Evolutionary conservation across 768 basidiomycete genomes (phyloP).

Genomic region (Trametopsis cervina): DNA sequence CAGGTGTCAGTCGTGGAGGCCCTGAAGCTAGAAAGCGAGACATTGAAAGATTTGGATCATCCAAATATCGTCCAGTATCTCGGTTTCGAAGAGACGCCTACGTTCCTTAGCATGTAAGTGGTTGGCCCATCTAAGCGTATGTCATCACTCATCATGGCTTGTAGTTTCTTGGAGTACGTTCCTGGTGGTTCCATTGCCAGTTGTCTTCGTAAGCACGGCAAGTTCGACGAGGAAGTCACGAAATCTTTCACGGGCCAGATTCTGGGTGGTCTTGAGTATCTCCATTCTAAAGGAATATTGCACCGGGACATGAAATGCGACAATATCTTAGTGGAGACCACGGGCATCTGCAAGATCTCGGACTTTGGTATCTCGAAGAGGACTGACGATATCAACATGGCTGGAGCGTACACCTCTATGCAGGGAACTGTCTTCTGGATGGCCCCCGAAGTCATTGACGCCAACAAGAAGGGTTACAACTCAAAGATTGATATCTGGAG

Average conservation of each 20-base stretch:
- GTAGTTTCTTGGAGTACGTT: conserved; percentile 96
- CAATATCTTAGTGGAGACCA: conserved; percentile 92
- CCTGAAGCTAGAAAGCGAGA: conserved; percentile 91
- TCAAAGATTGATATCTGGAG: conserved; percentile 99
- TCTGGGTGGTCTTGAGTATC: conserved; percentile 83
- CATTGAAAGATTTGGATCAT: conserved; percentile 93
- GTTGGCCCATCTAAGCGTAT: background rate
- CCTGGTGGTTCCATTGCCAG: conserved; percentile 94
- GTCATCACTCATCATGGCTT: conserved; percentile 5
- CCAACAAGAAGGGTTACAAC: conserved; percentile 86
- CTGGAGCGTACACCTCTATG: conserved; percentile 88
- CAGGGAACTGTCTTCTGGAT: conserved; percentile 99
- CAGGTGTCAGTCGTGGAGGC: conserved; percentile 86
- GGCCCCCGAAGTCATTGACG: conserved; percentile 92
- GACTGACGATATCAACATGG: conserved; percentile 77
- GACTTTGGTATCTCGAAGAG: conserved; percentile 99
- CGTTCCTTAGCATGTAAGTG: conserved; percentile 86
- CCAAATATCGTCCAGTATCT: conserved; percentile 97
- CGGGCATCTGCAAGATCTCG: conserved; percentile 93
- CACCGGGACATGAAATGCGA: conserved; percentile 99
- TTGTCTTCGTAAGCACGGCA: conserved; percentile 85
- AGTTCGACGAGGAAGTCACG: conserved; percentile 87
- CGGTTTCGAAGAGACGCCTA: conserved; percentile 86
- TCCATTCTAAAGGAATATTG: conserved; percentile 86
- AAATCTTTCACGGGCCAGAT: conserved; percentile 93